These are phyloP conservation scores for Avicennia marina DNA, from an alignment of 257 asterid species.

Conservation along the genomic window DNA sequence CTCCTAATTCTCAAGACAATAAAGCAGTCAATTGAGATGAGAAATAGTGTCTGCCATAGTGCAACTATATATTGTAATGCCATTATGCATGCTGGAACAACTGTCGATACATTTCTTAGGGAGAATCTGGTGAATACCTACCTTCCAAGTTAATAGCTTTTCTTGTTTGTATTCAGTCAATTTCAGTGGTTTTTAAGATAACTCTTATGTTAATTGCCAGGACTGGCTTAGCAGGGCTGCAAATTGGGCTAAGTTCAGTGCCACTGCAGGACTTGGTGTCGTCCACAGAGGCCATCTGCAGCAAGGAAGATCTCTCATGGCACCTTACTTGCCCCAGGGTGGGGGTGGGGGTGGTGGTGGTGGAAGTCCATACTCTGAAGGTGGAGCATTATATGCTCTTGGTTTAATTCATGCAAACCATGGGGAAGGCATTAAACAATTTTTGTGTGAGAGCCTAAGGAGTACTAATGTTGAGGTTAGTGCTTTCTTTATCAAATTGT, in stretches of 20 bases:
- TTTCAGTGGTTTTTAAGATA: not conserved
- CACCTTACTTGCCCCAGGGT: slow-evolving; percentile 96
- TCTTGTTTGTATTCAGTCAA: not conserved
- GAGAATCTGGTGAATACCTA: slow-evolving; percentile 70
- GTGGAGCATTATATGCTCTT: slow-evolving; percentile 94
- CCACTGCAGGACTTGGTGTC: slow-evolving; percentile 97
- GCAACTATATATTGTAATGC: slow-evolving; percentile 97
- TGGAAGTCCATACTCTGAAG: slow-evolving; percentile 96
- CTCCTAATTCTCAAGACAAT: slow-evolving; percentile 93
- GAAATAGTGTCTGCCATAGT: slow-evolving; percentile 93
- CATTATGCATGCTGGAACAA: slow-evolving; percentile 99
- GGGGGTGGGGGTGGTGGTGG: slow-evolving; percentile 96
- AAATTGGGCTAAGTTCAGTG: slow-evolving; percentile 98
- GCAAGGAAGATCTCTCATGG: slow-evolving; percentile 97
- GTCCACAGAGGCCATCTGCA: slow-evolving; percentile 94
- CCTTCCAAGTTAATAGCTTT: not conserved
- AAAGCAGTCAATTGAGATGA: slow-evolving; percentile 96
- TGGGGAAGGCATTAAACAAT: slow-evolving; percentile 93
- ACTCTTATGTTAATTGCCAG: slow-evolving; percentile 32
- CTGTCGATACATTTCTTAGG: slow-evolving; percentile 91
- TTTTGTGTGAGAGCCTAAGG: slow-evolving; percentile 87
- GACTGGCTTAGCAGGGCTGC: slow-evolving; percentile 98
- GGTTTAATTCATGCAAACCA: slow-evolving; percentile 99
- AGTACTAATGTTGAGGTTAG: slow-evolving; percentile 83
- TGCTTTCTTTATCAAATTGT: not conserved